Percentiles rank a stretch among this genome's conserved stretches.
Evolutionary conservation across 2,329 filamentous ascomycete species (phyloP).

Genomic region (Diaporthe sp.): DNA sequence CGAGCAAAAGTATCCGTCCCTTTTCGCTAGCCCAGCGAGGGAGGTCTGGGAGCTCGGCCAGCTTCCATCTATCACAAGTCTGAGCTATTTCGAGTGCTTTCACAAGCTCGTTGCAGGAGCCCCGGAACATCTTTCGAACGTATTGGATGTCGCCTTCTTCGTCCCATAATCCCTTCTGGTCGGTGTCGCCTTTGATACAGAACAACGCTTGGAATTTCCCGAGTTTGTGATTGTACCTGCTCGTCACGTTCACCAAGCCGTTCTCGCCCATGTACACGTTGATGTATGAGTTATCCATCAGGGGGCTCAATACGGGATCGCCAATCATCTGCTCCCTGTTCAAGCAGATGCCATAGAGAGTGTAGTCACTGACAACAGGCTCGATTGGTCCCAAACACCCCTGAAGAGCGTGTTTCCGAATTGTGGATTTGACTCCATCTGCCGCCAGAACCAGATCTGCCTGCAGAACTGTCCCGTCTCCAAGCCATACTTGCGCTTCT

Average conservation of each 20-base stretch:
- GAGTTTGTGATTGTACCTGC: constrained; percentile 41
- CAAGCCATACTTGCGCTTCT: constrained; percentile 1
- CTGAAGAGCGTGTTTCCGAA: constrained; percentile 54
- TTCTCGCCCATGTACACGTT: constrained; percentile 43
- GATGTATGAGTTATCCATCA: constrained; percentile 43
- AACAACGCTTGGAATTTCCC: constrained; percentile 39
- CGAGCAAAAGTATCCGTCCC: constrained; percentile 42
- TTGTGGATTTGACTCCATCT: constrained; percentile 59
- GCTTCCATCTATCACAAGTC: constrained; percentile 44
- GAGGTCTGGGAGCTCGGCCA: constrained; percentile 44
- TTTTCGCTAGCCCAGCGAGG: constrained; percentile 43
- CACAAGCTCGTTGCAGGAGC: constrained; percentile 40
- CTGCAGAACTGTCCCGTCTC: constrained; percentile 51
- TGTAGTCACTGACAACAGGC: constrained; percentile 41
- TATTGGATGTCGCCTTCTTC: constrained; percentile 44
- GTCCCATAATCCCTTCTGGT: constrained; percentile 45
- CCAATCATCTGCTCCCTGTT: constrained; percentile 19
- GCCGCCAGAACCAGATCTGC: constrained; percentile 59
- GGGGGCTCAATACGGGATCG: constrained; percentile 27
- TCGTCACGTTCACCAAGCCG: constrained; percentile 40
- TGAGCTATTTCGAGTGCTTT: constrained; percentile 37
- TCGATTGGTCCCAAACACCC: constrained; percentile 34
- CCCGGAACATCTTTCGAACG: constrained; percentile 41
- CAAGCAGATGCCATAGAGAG: constrained; percentile 43
- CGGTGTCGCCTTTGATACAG: constrained; percentile 42